Percentiles rank a stretch among this genome's conserved stretches.
These are phyloP conservation scores for Arctium lappa DNA, from an alignment of 129 eudicot species.

Conservation along the genomic window DNA sequence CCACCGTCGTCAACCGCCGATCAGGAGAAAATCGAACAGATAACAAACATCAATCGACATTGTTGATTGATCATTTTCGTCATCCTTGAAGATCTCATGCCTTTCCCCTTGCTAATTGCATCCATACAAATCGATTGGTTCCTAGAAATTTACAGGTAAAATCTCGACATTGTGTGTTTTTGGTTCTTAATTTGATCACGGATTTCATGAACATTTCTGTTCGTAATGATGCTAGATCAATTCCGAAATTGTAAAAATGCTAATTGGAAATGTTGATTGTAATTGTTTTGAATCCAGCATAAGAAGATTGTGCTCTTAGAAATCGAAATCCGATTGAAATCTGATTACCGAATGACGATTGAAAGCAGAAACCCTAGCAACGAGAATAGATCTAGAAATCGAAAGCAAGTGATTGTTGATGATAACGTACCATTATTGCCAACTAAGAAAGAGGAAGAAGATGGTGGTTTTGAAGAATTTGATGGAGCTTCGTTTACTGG, in stretches of 20 bases:
- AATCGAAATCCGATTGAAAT: neutral
- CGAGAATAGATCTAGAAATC: slow-evolving; percentile 64
- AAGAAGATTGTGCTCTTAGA: neutral
- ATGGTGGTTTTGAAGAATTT: slow-evolving; percentile 71
- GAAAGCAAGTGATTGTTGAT: slow-evolving; percentile 49
- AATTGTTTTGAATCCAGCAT: neutral
- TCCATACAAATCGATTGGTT: neutral
- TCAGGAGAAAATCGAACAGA: neutral
- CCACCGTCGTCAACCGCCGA: neutral
- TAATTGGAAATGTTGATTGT: neutral
- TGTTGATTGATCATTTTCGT: neutral
- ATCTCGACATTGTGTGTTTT: neutral
- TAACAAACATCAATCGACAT: neutral
- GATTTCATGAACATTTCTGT: neutral
- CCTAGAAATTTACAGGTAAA: neutral
- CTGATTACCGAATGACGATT: slow-evolving; percentile 51
- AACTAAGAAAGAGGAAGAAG: slow-evolving; percentile 58
- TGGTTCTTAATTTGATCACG: neutral
- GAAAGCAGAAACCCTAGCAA: slow-evolving; percentile 38
- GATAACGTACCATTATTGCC: slow-evolving; percentile 88
- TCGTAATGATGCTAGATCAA: neutral
- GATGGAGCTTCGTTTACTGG: slow-evolving; percentile 85
- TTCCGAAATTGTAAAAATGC: neutral
- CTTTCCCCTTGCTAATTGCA: neutral
- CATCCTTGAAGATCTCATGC: neutral